Conservation (phyloP, 176 grass and related monocot species). For the Oryza longistaminata region DNA sequence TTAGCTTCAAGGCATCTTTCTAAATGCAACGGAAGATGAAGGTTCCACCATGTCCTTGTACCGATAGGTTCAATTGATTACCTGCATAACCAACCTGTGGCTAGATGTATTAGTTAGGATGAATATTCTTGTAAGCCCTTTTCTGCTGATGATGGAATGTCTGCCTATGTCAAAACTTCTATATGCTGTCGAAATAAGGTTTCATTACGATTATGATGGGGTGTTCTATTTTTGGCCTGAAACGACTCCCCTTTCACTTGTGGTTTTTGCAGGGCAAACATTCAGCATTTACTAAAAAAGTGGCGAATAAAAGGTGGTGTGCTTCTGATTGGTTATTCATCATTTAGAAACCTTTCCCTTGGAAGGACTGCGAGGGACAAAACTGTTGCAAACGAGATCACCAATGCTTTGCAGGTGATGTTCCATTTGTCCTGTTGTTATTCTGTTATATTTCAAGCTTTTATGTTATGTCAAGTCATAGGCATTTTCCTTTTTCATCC, state of each 20-base stretch:
- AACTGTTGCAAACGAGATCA: slow-evolving; percentile 68
- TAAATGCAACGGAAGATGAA: background rate
- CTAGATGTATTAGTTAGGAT: background rate
- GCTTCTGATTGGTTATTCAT: slow-evolving; percentile 93
- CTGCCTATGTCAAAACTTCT: background rate
- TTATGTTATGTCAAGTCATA: slow-evolving; percentile 13
- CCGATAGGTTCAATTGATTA: background rate
- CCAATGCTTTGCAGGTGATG: slow-evolving; percentile 73
- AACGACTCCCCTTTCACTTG: background rate
- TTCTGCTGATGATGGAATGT: background rate
- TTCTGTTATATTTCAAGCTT: slow-evolving; percentile 17
- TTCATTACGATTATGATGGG: slow-evolving; percentile 19
- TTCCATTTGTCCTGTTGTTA: slow-evolving; percentile 1
- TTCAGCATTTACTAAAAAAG: slow-evolving; percentile 72
- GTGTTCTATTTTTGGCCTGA: slow-evolving; percentile 5
- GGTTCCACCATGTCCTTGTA: background rate
- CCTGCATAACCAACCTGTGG: background rate
- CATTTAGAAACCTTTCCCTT: slow-evolving; percentile 87
- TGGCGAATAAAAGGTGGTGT: slow-evolving; percentile 88
- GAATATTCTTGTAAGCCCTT: background rate
- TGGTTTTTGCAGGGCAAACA: slow-evolving; percentile 67
- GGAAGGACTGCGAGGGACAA: slow-evolving; percentile 77
- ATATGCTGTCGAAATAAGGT: slow-evolving; percentile 18
- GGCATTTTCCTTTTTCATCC: slow-evolving; percentile 2
- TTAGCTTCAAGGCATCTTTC: background rate